Evolutionary conservation across 2,329 filamentous ascomycete species (phyloP).

Genomic region (Endoconidiophora laricicola): DNA sequence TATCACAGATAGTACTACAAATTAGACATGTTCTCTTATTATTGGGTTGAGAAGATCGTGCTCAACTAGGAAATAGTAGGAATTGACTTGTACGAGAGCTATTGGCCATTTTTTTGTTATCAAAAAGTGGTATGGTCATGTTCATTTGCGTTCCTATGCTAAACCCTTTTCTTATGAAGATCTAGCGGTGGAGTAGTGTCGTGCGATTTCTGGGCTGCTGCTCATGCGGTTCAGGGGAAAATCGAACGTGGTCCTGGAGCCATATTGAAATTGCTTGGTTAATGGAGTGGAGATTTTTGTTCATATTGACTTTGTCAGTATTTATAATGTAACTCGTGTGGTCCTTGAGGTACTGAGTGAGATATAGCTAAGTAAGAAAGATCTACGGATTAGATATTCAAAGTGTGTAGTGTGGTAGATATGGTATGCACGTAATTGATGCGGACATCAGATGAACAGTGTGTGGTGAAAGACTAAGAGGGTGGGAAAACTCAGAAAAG

Average conservation of each 20-base stretch:
- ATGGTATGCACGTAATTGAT: too few species aligned
- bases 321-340: too few species aligned
- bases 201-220: slow-evolving; percentile 9
- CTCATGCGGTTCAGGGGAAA: slow-evolving; percentile 6
- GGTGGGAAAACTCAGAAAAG: too few species aligned
- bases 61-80: neutral
- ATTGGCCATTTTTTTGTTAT: neutral
- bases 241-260: neutral
- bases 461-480: too few species aligned
- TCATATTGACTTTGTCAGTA: neutral
- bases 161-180: neutral
- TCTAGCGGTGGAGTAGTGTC: slow-evolving; percentile 7
- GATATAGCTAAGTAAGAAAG: too few species aligned
- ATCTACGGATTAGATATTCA: too few species aligned
- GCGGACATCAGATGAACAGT: too few species aligned
- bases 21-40: too few species aligned
- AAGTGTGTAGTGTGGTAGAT: too few species aligned
- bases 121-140: slow-evolving; percentile 7
- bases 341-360: too few species aligned
- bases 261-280: neutral
- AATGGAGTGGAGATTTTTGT: neutral
- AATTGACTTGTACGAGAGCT: neutral
- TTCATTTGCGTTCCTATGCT: neutral
- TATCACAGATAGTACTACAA: too few species aligned
- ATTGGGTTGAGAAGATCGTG: too few species aligned